Base-by-base conservation (phyloP, 768 basidiomycete genomes). In the Leccinum disarticulatum region DNA sequence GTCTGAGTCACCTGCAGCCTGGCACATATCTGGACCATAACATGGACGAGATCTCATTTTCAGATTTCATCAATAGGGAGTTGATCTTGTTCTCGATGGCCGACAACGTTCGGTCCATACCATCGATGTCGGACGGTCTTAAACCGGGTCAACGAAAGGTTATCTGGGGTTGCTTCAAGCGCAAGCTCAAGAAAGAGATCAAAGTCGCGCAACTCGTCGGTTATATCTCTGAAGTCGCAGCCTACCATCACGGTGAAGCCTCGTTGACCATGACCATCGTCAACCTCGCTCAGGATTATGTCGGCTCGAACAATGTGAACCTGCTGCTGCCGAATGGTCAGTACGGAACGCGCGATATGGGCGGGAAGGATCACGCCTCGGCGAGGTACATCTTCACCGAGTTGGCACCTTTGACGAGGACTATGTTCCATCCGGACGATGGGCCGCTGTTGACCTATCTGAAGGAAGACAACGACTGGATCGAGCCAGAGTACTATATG, bases 11-110 rank as follows among this genome's bases (percentile, higher is more conserved):
- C 36, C 22, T 50, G 28, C 31, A 95, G 91, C 93, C 95, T 43
- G 97, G 97, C 30, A 98, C 97, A 1, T 98, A 81, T 74, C 80
- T 99, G 52, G 87, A 98, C 70, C 96, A 99, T 74, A 84, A 87
- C 58, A 82, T 91, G 33, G 85, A 88, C 49, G 87, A 93, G 67
- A 91, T 99, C 61, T 84, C 91, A 0, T 91, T 87, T 71, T 83
- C 89, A 1, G 95, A 99, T 68, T 99, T 99, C 72, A 96, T 99
- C 77, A 98, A 99, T 80, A 93, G 87, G 75, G 97, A 99, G 70
- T 77, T 99, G 50, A 98, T 99, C 60, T 81, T 98, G 28, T 99
- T 98, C 82, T 99, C 97, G 1, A 98, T 98, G 93, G 97, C 97
- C 4, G 97, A 99, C 70, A 98, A 98, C 68, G 84, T 97, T 63